phyloP scores from a whole-genome alignment of 768 basidiomycete genomes.

The Tylopilus vinaceipallidus region DNA sequence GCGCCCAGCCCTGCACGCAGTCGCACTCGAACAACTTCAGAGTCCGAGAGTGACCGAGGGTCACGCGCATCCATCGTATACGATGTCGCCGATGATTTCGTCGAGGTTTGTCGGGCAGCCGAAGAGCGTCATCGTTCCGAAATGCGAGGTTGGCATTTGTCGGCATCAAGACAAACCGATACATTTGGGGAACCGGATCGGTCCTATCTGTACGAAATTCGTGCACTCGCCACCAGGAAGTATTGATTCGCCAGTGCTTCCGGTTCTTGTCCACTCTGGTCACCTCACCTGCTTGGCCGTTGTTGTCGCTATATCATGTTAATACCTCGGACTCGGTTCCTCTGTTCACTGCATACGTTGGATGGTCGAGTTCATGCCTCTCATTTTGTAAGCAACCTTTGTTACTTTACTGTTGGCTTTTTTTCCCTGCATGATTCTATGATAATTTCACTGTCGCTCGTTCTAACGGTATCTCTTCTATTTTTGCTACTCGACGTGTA shows the following conservation, averaged over 20 bases:
- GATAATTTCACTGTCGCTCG: slow-evolving; percentile 24
- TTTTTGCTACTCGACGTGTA: slow-evolving; percentile 36
- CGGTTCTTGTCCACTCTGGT: background rate
- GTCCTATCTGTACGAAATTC: slow-evolving; percentile 74
- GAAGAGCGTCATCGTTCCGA: slow-evolving; percentile 82
- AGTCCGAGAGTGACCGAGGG: slow-evolving; percentile 70
- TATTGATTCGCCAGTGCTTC: slow-evolving; percentile 45
- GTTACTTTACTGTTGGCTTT: slow-evolving; percentile 28
- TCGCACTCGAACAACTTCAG: slow-evolving; percentile 66
- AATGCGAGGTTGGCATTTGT: slow-evolving; percentile 74
- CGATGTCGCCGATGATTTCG: slow-evolving; percentile 74
- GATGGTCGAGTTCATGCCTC: slow-evolving; percentile 22
- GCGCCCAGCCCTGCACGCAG: slow-evolving; percentile 61
- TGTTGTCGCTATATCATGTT: slow-evolving; percentile 15
- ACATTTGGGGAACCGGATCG: slow-evolving; percentile 48
- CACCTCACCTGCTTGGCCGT: background rate
- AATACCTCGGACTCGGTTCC: slow-evolving; percentile 21
- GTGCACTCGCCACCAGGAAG: slow-evolving; percentile 81
- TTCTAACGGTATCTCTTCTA: slow-evolving; percentile 12
- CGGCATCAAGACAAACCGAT: slow-evolving; percentile 20
- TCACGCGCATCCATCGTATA: slow-evolving; percentile 77
- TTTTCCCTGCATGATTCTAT: slow-evolving; percentile 28
- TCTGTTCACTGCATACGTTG: slow-evolving; percentile 22
- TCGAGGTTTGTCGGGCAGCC: slow-evolving; percentile 68
- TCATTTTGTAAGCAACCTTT: slow-evolving; percentile 28